Evolutionary conservation across 2,329 filamentous ascomycete species (phyloP), one percentile per base, ranked within the genome.

Genomic region (Aspergillus latus): DNA sequence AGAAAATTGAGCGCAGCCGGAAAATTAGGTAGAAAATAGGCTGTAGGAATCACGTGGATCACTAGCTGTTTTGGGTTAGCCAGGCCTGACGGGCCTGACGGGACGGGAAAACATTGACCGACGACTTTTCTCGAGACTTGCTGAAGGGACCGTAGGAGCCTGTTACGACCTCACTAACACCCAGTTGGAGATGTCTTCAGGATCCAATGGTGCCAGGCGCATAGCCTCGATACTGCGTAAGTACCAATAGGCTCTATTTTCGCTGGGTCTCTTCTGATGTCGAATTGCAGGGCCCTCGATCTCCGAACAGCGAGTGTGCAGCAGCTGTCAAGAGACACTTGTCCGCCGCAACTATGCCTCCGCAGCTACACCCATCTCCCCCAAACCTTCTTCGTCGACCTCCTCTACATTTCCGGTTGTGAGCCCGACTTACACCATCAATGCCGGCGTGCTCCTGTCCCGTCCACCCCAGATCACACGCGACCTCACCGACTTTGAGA

Each of bases 381-480:
- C 68, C 52, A 67, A 66, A 66, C 66, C 69, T 59, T 68, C 65
- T 67, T 72, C 70, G 34, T 44, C 54, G 21, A 28, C 59, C 10
- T 42, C 68, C 3, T 53, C 63, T 32, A 58, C 68, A 39, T 67
- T 66, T 56, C 66, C 72, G 42, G 64, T 67, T 57, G 53, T 69
- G 65, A 72, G 61, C 65, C 75, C 59, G 54, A 62, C 68, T 59
- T 74, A 81, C 76, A 73, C 71, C 63, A 74, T 83, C 70, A 77
- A 82, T 64, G 82, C 86, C 57, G 89, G 90, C 62, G 82, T 97
- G 58, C 85, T 97, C 64, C 85, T 99, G 62, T 94, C 92, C 45
- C 90, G 94, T 29, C 85, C 94, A 47, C 94, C 94, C 5, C 80
- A 95, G 57, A 82, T 99, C 67, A 97, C 94, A 28, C 88, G 89